phyloP scores from a whole-genome alignment of 1,284 basidiomycete genomes.

The Hymenochaete sp. region DNA sequence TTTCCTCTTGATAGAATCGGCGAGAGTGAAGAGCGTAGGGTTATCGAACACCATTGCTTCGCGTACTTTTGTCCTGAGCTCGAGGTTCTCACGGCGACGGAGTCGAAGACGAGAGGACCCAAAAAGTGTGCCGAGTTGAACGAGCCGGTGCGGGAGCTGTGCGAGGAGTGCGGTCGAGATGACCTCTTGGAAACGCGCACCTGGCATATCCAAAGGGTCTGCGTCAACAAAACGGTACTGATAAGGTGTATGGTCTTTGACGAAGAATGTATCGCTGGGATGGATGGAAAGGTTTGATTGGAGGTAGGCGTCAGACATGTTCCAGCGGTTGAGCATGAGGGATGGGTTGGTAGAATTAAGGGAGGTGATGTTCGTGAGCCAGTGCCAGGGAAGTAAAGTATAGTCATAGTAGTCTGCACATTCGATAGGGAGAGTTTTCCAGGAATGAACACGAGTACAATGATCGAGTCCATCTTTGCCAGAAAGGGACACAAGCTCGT shows the following conservation, averaged over 20 bases:
- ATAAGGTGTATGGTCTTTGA: slow-evolving; percentile 50
- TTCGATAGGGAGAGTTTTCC: slow-evolving; percentile 36
- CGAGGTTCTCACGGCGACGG: slow-evolving; percentile 29
- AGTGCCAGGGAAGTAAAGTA: slow-evolving; percentile 58
- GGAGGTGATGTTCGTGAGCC: slow-evolving; percentile 47
- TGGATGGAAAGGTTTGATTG: slow-evolving; percentile 33
- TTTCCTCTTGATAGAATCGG: slow-evolving; percentile 32
- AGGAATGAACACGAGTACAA: slow-evolving; percentile 32
- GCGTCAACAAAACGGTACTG: slow-evolving; percentile 61
- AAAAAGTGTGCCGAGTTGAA: slow-evolving; percentile 62
- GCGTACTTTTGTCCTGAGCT: slow-evolving; percentile 38
- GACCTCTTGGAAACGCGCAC: slow-evolving; percentile 35
- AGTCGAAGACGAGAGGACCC: slow-evolving; percentile 58
- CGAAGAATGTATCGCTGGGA: slow-evolving; percentile 33
- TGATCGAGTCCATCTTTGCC: slow-evolving; percentile 45
- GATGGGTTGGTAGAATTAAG: slow-evolving; percentile 31
- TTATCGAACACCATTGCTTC: slow-evolving; percentile 46
- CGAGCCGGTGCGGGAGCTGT: slow-evolving; percentile 34
- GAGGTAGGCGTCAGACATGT: slow-evolving; percentile 43
- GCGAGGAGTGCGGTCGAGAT: slow-evolving; percentile 39
- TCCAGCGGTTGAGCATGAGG: slow-evolving; percentile 39
- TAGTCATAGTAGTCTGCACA: slow-evolving; percentile 52
- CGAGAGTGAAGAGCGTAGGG: slow-evolving; percentile 33
- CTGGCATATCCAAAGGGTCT: slow-evolving; percentile 24
- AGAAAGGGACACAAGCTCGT: slow-evolving; percentile 37